Evolutionary conservation across 2,329 filamentous ascomycete species (phyloP), one percentile per base, ranked within the genome.

Genomic region (Orbilia quercus): DNA sequence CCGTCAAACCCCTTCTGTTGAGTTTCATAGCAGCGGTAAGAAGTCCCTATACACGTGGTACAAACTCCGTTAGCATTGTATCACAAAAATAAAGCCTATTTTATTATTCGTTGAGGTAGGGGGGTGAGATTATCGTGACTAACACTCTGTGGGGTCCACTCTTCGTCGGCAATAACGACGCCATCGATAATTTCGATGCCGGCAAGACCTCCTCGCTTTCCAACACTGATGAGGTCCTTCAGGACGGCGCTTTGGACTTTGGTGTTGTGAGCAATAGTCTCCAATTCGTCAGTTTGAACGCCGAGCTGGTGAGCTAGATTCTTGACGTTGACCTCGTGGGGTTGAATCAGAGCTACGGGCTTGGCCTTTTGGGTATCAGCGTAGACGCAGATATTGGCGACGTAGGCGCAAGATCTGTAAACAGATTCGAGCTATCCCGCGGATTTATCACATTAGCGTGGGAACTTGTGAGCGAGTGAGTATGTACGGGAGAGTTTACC

Each of bases 301-400:
- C 88, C 89, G 54, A 85, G 80, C 66, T 84, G 84, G 77, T 83
- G 81, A 1, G 89, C 89, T 75, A 88, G 82, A 55, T 86, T 86
- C 58, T 83, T 83, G 18, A 91, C 82, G 7, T 84, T 84, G 78
- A 87, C 87, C 78, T 90, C 88, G 75, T 87, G 88, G 60, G 88
- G 85, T 77, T 87, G 84, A 74, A 97, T 89, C 77, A 97, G 87
- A 36, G 92, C 93, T 69, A 97, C 85, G 6, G 93, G 91, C 79
- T 91, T 91, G 75, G 87, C 85, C 80, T 91, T 87, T 76, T 90
- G 86, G 76, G 86, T 82, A 70, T 91, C 90, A 44, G 91, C 93
- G 79, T 95, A 90, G 44, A 96, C 86, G 84, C 95, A 95, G 79
- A 97, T 88, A 82, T 96, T 96, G 72, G 87, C 86, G 18, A 96